Percentiles rank a stretch among this genome's conserved stretches.
phyloP scores from a whole-genome alignment of 2,329 filamentous ascomycete genomes.

The Fusarium beomiforme region DNA sequence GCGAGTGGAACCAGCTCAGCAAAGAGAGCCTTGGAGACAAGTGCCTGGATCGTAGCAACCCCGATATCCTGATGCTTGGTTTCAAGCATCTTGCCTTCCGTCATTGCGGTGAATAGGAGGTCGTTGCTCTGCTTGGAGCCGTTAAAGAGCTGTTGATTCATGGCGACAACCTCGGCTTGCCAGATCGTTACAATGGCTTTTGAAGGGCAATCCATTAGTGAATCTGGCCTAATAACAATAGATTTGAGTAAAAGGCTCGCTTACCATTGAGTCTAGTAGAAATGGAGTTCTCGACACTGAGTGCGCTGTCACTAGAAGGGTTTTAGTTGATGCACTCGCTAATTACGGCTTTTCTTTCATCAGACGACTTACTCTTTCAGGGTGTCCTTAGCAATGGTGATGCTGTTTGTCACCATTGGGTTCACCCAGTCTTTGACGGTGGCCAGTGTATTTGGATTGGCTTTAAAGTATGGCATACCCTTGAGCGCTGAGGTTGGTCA shows the following conservation, averaged over 20 bases:
- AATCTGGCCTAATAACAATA: accelerated
- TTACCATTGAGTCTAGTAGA: background rate
- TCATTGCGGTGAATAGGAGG: background rate
- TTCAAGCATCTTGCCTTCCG: background rate
- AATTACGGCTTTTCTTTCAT: accelerated
- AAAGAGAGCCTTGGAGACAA: background rate
- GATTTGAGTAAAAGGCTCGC: background rate
- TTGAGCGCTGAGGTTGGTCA: background rate
- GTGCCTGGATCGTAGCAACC: background rate
- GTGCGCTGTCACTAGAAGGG: background rate
- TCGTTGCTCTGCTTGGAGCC: background rate
- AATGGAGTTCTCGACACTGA: background rate
- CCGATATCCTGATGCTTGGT: background rate
- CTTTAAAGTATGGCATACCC: background rate
- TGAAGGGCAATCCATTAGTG: accelerated
- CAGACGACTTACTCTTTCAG: background rate
- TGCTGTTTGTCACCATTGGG: background rate
- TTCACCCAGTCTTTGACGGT: background rate
- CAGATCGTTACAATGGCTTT: background rate
- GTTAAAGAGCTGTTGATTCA: background rate
- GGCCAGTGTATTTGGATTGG: background rate
- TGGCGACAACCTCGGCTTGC: background rate
- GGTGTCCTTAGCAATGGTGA: background rate
- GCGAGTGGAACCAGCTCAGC: background rate
- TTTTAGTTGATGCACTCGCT: background rate